Percentiles rank a stretch among this genome's conserved stretches.
These are phyloP conservation scores for Agaricus sinodeliciosus DNA, from an alignment of 768 basidiomycete species.

Conservation along the genomic window DNA sequence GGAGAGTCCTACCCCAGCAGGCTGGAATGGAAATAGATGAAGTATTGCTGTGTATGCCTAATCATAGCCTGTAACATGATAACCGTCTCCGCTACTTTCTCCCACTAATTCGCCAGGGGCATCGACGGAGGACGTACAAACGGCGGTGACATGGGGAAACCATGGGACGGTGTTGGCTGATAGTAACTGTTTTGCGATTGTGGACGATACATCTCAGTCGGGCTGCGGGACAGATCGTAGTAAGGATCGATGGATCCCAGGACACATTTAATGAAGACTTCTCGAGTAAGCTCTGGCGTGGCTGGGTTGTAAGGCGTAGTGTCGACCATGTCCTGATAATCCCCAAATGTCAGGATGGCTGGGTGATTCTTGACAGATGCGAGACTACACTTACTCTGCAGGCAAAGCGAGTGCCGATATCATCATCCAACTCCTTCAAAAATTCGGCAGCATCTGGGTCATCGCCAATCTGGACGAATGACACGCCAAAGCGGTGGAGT, in stretches of 20 bases:
- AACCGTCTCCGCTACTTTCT: neutral
- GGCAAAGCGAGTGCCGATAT: neutral
- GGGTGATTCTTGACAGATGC: neutral
- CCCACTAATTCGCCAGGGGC: neutral
- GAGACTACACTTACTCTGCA: constrained; percentile 1
- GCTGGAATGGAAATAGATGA: constrained; percentile 17
- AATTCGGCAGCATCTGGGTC: constrained; percentile 9
- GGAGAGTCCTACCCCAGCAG: constrained; percentile 61
- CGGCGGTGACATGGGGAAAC: neutral
- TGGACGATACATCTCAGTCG: neutral
- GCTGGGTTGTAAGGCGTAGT: constrained; percentile 3
- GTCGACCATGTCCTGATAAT: constrained; percentile 7
- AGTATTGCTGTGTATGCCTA: neutral
- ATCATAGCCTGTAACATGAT: neutral
- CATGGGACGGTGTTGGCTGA: neutral
- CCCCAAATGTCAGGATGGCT: neutral
- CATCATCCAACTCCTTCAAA: constrained; percentile 8
- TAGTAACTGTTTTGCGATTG: neutral
- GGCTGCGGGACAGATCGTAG: neutral
- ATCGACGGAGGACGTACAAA: neutral
- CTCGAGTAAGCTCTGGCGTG: constrained; percentile 2
- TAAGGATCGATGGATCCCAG: constrained; percentile 9
- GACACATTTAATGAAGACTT: constrained; percentile 6
- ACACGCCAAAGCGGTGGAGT: constrained; percentile 2
- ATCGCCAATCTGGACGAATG: constrained; percentile 9